Conservation (phyloP, 2,329 filamentous ascomycete species). For the Thielaviopsis populi region DNA sequence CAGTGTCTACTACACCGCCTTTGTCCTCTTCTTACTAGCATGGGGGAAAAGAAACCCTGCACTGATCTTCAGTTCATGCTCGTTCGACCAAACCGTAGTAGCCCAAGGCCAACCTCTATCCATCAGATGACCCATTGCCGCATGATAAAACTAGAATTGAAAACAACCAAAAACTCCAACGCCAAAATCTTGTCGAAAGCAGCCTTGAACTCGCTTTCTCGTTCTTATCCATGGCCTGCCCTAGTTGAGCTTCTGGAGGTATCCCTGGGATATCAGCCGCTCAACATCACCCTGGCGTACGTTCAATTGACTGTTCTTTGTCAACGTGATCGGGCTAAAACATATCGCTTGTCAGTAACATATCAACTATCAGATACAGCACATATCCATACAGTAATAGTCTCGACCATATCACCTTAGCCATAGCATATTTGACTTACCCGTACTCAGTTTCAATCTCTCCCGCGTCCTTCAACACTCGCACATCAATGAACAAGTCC, state of each 20-base stretch:
- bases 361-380: background rate
- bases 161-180: background rate
- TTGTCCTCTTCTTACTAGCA: too few species aligned
- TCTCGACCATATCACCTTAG: background rate
- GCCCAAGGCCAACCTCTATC: too few species aligned
- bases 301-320: constrained; percentile 96
- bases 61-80: background rate
- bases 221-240: background rate
- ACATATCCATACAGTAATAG: too few species aligned
- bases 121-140: background rate
- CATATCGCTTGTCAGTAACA: constrained; percentile 15
- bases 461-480: constrained; percentile 88
- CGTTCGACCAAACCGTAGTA: background rate
- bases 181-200: background rate
- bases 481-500: constrained; percentile 91
- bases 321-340: constrained; percentile 75
- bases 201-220: background rate
- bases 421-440: constrained; percentile 35
- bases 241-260: constrained; percentile 75
- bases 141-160: background rate
- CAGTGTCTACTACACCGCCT: background rate
- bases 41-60: background rate
- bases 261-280: constrained; percentile 82
- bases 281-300: constrained; percentile 94
- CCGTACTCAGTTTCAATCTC: constrained; percentile 99